Evolutionary conservation across 306 rosid species (phyloP).

Genomic region (Cercis canadensis): DNA sequence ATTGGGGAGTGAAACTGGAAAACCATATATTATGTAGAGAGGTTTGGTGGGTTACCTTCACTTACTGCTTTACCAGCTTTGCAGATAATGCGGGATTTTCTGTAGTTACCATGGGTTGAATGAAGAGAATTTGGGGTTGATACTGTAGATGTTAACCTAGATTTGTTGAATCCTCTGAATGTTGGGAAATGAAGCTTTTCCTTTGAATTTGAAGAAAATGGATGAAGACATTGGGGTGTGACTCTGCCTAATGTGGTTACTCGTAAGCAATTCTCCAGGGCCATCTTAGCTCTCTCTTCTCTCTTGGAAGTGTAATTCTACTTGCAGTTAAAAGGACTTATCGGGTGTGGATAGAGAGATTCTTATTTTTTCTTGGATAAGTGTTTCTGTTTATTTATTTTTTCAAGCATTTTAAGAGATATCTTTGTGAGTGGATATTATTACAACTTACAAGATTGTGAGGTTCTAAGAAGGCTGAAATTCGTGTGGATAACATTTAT

Average conservation of each 20-base stretch:
- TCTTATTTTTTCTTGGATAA: slow-evolving; percentile 28
- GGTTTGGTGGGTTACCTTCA: slow-evolving; percentile 47
- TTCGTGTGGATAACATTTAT: slow-evolving; percentile 58
- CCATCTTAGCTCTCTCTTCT: slow-evolving; percentile 48
- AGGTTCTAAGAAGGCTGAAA: slow-evolving; percentile 59
- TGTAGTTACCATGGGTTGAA: slow-evolving; percentile 26
- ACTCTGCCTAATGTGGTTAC: slow-evolving; percentile 53
- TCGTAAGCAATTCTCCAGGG: slow-evolving; percentile 67
- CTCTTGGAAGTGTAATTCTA: neutral
- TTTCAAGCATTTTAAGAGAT: too few species aligned
- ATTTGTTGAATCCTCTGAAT: slow-evolving; percentile 50
- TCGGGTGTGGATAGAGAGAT: neutral
- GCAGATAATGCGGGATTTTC: slow-evolving; percentile 67
- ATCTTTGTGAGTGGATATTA: slow-evolving; percentile 51
- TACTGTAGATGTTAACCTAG: slow-evolving; percentile 31
- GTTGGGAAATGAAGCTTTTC: slow-evolving; percentile 48
- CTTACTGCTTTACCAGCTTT: slow-evolving; percentile 73
- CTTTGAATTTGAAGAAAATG: slow-evolving; percentile 49
- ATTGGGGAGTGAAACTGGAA: too few species aligned
- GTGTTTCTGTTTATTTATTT: neutral
- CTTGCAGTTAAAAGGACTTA: neutral
- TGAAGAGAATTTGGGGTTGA: slow-evolving; percentile 41
- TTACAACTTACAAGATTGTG: slow-evolving; percentile 39
- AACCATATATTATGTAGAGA: neutral
- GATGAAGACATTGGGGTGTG: slow-evolving; percentile 58